Evolutionary conservation across 2,329 filamentous ascomycete genomes (phyloP).

Genomic region (Fusarium sp.): DNA sequence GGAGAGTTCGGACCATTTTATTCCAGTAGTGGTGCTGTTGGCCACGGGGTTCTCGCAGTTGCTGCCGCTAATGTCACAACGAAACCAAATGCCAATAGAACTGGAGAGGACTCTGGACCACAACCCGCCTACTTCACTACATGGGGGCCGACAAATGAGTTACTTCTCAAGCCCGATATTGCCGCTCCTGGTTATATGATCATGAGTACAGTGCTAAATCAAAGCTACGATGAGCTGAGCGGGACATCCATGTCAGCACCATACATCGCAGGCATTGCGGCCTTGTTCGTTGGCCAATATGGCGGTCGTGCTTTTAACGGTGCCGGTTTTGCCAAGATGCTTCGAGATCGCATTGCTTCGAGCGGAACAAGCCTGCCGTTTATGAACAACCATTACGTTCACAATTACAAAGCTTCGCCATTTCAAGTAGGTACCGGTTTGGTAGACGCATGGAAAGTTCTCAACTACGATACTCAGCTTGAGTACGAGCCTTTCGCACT

Average conservation of each 20-base stretch:
- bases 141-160: conserved; percentile 66
- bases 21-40: conserved; percentile 52
- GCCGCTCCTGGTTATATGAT: conserved; percentile 64
- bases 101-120: conserved; percentile 45
- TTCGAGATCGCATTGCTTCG: conserved; percentile 54
- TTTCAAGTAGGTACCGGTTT: conserved; percentile 63
- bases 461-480: conserved; percentile 56
- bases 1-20: conserved; percentile 64
- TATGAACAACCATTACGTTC: conserved; percentile 41
- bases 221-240: conserved; percentile 60
- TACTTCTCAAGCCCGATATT: conserved; percentile 65
- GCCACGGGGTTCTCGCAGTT: conserved; percentile 53
- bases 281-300: conserved; percentile 59
- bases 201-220: conserved; percentile 62
- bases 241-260: conserved; percentile 71
- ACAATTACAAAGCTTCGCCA: conserved; percentile 50
- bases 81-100: conserved; percentile 54
- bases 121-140: conserved; percentile 63
- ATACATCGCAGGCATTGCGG: conserved; percentile 65
- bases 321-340: conserved; percentile 50
- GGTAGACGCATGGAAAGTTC: conserved; percentile 61
- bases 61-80: conserved; percentile 59
- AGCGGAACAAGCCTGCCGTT: conserved; percentile 53
- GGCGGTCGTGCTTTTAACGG: conserved; percentile 59
- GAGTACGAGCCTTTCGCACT: conserved; percentile 61